phyloP scores from a whole-genome alignment of 768 basidiomycete species.

The Tricholoma furcatifolium region DNA sequence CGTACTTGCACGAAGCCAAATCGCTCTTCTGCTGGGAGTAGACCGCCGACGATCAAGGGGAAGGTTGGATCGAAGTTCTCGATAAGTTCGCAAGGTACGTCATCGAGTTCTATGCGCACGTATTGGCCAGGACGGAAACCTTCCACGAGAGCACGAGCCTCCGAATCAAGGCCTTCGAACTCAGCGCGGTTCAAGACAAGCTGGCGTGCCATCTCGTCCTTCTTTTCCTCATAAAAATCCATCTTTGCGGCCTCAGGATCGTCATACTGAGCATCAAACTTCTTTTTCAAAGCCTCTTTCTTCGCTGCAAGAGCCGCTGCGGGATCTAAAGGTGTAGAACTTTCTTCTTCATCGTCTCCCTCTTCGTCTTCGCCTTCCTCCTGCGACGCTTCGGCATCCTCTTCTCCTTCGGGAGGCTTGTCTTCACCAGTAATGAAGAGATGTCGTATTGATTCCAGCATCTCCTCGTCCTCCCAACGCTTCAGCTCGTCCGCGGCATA shows the following conservation, averaged over 20 bases:
- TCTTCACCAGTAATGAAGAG: conserved; percentile 80
- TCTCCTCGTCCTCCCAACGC: conserved; percentile 82
- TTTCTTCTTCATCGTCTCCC: conserved; percentile 21
- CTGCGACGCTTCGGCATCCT: conserved; percentile 38
- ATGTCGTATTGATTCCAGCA: conserved; percentile 81
- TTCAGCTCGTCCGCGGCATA: conserved; percentile 50
- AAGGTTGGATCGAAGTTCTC: conserved; percentile 90
- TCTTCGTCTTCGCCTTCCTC: conserved; percentile 38
- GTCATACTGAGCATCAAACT: conserved; percentile 97
- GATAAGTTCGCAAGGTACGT: conserved; percentile 89
- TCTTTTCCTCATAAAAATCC: conserved; percentile 90
- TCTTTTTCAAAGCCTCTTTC: conserved; percentile 89
- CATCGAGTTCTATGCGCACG: conserved; percentile 83
- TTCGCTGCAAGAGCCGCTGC: conserved; percentile 70
- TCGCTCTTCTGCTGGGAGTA: conserved; percentile 85
- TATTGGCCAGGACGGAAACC: conserved; percentile 90
- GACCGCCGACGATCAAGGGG: conserved; percentile 90
- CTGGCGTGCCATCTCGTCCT: conserved; percentile 88
- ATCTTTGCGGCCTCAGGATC: conserved; percentile 75
- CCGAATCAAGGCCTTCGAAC: conserved; percentile 76
- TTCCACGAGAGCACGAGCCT: conserved; percentile 81
- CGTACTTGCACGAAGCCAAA: conserved; percentile 95
- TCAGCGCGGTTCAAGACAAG: conserved; percentile 81
- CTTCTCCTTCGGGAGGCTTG: conserved; percentile 36
- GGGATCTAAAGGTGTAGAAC: conserved; percentile 32